Evolutionary conservation across 2,329 filamentous ascomycete genomes (phyloP).

Genomic region (Gliomastix tumulicola): DNA sequence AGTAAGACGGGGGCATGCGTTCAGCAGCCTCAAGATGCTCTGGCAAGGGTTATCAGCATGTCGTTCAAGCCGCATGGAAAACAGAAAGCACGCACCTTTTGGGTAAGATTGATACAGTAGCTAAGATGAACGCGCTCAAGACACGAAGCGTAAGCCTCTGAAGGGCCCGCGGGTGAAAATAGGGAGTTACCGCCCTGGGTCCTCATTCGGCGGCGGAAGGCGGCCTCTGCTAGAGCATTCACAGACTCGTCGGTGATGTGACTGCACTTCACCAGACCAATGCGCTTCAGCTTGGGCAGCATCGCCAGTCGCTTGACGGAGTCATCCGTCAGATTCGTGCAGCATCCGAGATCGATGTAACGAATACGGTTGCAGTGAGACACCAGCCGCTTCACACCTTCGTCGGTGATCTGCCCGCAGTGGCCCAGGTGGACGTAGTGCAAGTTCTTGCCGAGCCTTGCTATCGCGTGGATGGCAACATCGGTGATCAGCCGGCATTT

Average conservation of each 20-base stretch:
- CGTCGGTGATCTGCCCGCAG: constrained; percentile 84
- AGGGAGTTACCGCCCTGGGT: too few species aligned
- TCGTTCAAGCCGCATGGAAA: too few species aligned
- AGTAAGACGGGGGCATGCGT: constrained; percentile 85
- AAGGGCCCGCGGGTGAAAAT: too few species aligned
- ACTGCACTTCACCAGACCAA: constrained; percentile 90
- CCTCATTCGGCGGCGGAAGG: too few species aligned
- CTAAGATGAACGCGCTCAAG: constrained; percentile 93
- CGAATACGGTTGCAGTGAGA: constrained; percentile 85
- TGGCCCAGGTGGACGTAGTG: constrained; percentile 96
- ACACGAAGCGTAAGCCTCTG: constrained; percentile 53
- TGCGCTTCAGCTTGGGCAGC: constrained; percentile 87
- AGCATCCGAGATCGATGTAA: constrained; percentile 98
- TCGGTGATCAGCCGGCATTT: constrained; percentile 95
- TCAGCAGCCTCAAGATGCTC: constrained; percentile 86
- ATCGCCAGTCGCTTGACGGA: constrained; percentile 79
- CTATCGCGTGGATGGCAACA: constrained; percentile 77
- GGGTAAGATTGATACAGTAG: constrained; percentile 81
- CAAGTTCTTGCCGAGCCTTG: constrained; percentile 85
- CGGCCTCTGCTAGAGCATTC: constrained; percentile 69
- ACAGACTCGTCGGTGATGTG: constrained; percentile 89
- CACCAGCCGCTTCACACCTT: constrained; percentile 78
- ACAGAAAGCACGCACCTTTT: too few species aligned
- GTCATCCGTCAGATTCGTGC: constrained; percentile 76
- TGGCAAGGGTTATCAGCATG: constrained; percentile 24